Evolutionary conservation across 148 eudicot species (phyloP).

Genomic region (Vaccinium darrowii): DNA sequence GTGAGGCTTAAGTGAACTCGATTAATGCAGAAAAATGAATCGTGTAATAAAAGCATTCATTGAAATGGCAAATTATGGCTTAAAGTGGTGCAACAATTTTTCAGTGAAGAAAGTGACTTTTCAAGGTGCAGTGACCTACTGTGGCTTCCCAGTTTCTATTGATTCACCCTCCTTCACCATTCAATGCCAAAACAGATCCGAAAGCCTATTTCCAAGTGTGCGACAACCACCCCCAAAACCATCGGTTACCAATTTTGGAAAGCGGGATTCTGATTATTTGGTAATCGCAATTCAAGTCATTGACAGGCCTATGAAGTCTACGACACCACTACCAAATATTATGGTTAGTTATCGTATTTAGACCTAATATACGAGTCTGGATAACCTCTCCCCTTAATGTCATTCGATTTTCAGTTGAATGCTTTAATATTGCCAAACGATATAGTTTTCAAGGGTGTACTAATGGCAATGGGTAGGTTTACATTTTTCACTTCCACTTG

Average conservation of each 20-base stretch:
- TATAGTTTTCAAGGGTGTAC: background rate
- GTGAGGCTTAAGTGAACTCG: background rate
- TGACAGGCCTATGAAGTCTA: background rate
- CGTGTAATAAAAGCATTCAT: background rate
- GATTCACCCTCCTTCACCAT: too few relatives aligned
- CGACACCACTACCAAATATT: background rate
- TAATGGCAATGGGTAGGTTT: background rate
- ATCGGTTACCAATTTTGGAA: too few relatives aligned
- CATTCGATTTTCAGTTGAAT: background rate
- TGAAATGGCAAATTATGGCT: background rate
- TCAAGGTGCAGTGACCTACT: background rate
- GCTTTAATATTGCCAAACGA: background rate
- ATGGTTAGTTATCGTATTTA: too few relatives aligned
- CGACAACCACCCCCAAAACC: too few relatives aligned
- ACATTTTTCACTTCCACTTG: background rate
- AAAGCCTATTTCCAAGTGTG: too few relatives aligned
- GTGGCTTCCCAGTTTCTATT: too few relatives aligned
- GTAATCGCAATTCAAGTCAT: too few relatives aligned
- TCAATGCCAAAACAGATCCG: too few relatives aligned
- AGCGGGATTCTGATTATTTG: too few relatives aligned
- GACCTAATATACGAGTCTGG: too few relatives aligned
- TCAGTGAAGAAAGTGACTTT: background rate
- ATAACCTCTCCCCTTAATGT: too few relatives aligned
- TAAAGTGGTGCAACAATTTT: background rate
- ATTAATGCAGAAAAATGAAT: background rate